These are phyloP conservation scores for Artemisia tridentata DNA, from an alignment of 129 eudicot genomes.

Conservation along the genomic window DNA sequence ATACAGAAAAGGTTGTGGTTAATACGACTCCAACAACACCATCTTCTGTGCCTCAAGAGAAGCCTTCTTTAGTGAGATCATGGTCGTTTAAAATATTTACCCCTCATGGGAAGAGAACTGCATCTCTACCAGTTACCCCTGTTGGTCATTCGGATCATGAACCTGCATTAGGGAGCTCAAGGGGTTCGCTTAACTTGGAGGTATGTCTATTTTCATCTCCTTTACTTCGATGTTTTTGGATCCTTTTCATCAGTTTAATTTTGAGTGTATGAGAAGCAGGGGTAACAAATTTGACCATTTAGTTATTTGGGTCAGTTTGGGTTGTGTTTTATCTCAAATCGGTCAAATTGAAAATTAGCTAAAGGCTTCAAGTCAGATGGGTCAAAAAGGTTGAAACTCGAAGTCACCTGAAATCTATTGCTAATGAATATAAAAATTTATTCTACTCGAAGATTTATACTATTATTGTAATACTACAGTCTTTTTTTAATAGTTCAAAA, in stretches of 20 bases:
- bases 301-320: no score
- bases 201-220: conserved; percentile 6
- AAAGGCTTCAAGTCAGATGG: no score
- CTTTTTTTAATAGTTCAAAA: no score
- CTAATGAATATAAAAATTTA: no score
- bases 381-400: no score
- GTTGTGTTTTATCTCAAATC: no score
- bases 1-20: conserved; percentile 44
- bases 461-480: no score
- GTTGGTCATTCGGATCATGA: conserved; percentile 49
- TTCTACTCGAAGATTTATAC: no score
- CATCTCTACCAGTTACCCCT: conserved; percentile 76
- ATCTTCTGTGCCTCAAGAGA: conserved; percentile 45
- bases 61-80: conserved; percentile 58
- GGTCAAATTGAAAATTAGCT: no score
- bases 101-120: conserved; percentile 60
- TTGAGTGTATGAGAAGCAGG: no score
- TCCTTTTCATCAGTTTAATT: not conserved
- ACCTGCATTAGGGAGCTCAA: conserved; percentile 39
- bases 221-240: not conserved
- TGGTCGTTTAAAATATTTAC: conserved; percentile 80
- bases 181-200: conserved; percentile 28
- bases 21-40: conserved; percentile 31
- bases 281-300: no score
- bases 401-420: no score